Conservation (phyloP, 768 basidiomycete genomes). For the Leccinum rimulosum region DNA sequence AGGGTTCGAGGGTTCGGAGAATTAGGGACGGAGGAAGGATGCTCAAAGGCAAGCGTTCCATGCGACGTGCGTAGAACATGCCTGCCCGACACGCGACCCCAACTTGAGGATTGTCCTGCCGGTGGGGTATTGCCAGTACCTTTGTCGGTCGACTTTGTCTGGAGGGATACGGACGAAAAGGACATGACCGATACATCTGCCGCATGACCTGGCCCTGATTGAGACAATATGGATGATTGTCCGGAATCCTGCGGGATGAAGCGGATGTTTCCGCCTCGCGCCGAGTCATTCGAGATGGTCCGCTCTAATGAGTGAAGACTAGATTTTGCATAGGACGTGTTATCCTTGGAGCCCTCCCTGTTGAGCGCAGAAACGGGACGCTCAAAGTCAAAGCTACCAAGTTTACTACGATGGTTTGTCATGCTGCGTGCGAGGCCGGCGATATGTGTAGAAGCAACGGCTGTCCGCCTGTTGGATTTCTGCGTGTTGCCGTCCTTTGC, state of each 20-base stretch:
- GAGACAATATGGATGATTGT: conserved; percentile 20
- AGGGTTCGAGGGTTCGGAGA: conserved; percentile 26
- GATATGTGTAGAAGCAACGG: conserved; percentile 2
- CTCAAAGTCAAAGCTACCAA: conserved; percentile 78
- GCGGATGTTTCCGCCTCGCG: conserved; percentile 14
- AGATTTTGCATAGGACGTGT: conserved; percentile 10
- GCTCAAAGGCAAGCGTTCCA: conserved; percentile 67
- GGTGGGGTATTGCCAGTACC: conserved; percentile 21
- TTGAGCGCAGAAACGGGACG: conserved; percentile 49
- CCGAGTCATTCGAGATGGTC: conserved; percentile 29
- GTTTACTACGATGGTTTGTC: conserved; percentile 48
- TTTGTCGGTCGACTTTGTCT: conserved; percentile 39
- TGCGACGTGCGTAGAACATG: conserved; percentile 44
- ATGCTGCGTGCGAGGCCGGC: conserved; percentile 26
- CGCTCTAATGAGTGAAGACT: conserved; percentile 22
- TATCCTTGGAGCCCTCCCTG: conserved; percentile 17
- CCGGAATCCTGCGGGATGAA: conserved; percentile 6
- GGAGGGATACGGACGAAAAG: conserved; percentile 34
- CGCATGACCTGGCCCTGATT: conserved; percentile 37
- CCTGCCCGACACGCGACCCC: conserved; percentile 53
- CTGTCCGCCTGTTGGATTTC: conserved; percentile 23
- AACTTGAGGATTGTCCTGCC: conserved; percentile 50
- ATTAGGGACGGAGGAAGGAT: conserved; percentile 54
- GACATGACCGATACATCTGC: conserved; percentile 34
- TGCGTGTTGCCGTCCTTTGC: conserved; percentile 23